A percentile compares a stretch with the other conserved stretches of the same genome.
These are phyloP conservation scores for Russula ochroleuca DNA, from an alignment of 768 basidiomycete species.

Conservation along the genomic window DNA sequence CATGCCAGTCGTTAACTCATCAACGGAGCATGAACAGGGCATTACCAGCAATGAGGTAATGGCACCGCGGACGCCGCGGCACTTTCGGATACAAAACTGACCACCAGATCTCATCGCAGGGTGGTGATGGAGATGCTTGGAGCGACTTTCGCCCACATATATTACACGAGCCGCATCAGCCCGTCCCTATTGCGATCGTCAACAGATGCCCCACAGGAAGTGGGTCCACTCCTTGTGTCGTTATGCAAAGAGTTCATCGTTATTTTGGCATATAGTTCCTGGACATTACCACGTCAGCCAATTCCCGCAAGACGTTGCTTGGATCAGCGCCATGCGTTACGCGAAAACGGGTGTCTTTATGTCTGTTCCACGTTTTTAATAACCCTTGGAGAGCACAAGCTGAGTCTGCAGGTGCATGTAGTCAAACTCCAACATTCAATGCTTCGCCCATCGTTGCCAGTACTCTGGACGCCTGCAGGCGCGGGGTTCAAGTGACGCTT, in stretches of 20 bases:
- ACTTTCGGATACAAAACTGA: not conserved
- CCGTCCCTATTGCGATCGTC: constrained; percentile 62
- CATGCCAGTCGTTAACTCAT: not conserved
- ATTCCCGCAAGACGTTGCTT: constrained; percentile 62
- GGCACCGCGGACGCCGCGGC: not conserved
- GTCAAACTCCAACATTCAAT: constrained; percentile 69
- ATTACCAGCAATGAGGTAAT: not conserved
- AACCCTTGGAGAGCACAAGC: not conserved
- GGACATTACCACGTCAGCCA: constrained; percentile 43
- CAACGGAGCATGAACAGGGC: not conserved
- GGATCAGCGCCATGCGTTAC: constrained; percentile 59
- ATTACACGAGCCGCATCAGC: constrained; percentile 51
- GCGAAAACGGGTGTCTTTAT: constrained; percentile 63
- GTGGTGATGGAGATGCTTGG: constrained; percentile 27
- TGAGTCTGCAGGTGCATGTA: constrained; percentile 26
- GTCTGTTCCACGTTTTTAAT: constrained; percentile 32
- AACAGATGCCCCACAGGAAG: constrained; percentile 59
- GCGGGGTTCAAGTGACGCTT: constrained; percentile 56
- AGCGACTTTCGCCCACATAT: constrained; percentile 60
- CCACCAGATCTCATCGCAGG: not conserved
- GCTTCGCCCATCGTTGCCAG: constrained; percentile 57
- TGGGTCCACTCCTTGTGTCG: constrained; percentile 26
- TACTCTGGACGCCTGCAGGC: constrained; percentile 54
- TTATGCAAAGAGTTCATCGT: not conserved
- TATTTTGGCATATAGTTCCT: constrained; percentile 33